Conservation (phyloP, 306 rosid genomes). For the Biancaea sappan region DNA sequence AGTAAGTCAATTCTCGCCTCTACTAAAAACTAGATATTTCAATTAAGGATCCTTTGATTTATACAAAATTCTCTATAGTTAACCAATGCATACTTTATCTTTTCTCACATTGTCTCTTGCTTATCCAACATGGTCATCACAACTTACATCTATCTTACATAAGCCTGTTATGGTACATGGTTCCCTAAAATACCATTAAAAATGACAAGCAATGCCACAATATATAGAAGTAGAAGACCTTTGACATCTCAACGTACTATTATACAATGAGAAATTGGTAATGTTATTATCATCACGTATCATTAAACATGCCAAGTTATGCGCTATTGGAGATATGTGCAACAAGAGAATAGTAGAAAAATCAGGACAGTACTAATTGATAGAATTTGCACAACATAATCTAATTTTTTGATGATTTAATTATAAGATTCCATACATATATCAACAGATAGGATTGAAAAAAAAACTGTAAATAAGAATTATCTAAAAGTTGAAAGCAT, state of each 20-base stretch:
- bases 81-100: slow-evolving; percentile 12
- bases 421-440: too few species aligned
- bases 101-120: background rate
- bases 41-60: background rate
- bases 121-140: background rate
- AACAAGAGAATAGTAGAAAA: too few species aligned
- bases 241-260: background rate
- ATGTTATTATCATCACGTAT: background rate
- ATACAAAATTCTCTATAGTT: background rate
- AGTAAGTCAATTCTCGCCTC: slow-evolving; percentile 9
- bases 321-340: background rate
- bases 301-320: background rate
- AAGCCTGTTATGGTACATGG: background rate
- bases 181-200: background rate
- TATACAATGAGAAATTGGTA: background rate
- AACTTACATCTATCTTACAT: background rate
- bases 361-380: too few species aligned
- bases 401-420: too few species aligned
- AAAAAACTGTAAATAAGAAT: too few species aligned
- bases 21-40: background rate
- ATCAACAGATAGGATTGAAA: too few species aligned
- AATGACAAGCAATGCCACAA: background rate
- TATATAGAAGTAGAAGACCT: background rate
- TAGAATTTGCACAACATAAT: too few species aligned
- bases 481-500: too few species aligned